A percentile compares a stretch with the other conserved stretches of the same genome.
phyloP scores from a whole-genome alignment of 2,329 filamentous ascomycete species.

The Fusarium nodosum region DNA sequence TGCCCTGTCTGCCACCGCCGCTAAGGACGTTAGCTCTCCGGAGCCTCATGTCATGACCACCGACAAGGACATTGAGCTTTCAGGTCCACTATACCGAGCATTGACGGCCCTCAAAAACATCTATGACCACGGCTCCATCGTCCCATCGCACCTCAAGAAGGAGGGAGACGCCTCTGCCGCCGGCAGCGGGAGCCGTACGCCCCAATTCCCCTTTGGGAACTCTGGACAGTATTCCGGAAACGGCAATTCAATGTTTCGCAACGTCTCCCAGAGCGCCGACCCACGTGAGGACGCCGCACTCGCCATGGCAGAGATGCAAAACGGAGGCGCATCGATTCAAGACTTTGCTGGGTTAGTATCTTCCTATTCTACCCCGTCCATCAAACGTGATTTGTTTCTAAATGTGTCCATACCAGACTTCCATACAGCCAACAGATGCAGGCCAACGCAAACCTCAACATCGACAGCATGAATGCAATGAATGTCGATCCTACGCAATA shows the following conservation, averaged over 20 bases:
- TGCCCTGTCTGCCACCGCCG: conserved; percentile 73
- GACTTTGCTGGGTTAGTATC: conserved; percentile 60
- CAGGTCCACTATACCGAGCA: conserved; percentile 71
- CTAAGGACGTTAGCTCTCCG: conserved; percentile 70
- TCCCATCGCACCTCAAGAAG: conserved; percentile 64
- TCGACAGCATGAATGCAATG: conserved; percentile 64
- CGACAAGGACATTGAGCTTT: conserved; percentile 72
- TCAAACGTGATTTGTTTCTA: conserved; percentile 30
- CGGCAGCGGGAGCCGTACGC: conserved; percentile 62
- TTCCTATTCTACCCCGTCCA: background rate
- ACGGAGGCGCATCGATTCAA: conserved; percentile 61
- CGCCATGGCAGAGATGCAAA: conserved; percentile 75
- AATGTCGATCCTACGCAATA: conserved; percentile 69
- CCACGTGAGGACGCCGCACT: conserved; percentile 73
- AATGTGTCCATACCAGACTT: conserved; percentile 48
- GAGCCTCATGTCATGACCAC: conserved; percentile 66
- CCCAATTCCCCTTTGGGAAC: conserved; percentile 52
- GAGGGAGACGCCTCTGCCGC: conserved; percentile 63
- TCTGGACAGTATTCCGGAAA: conserved; percentile 43
- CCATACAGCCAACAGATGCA: conserved; percentile 58
- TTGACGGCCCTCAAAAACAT: conserved; percentile 74
- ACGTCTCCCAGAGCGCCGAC: conserved; percentile 56
- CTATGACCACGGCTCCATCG: conserved; percentile 73
- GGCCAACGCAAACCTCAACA: conserved; percentile 48
- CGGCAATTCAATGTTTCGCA: conserved; percentile 48